Evolutionary conservation across 2,329 filamentous ascomycete genomes (phyloP), one percentile per base, ranked within the genome.

Genomic region (Hirsutella thompsonii): DNA sequence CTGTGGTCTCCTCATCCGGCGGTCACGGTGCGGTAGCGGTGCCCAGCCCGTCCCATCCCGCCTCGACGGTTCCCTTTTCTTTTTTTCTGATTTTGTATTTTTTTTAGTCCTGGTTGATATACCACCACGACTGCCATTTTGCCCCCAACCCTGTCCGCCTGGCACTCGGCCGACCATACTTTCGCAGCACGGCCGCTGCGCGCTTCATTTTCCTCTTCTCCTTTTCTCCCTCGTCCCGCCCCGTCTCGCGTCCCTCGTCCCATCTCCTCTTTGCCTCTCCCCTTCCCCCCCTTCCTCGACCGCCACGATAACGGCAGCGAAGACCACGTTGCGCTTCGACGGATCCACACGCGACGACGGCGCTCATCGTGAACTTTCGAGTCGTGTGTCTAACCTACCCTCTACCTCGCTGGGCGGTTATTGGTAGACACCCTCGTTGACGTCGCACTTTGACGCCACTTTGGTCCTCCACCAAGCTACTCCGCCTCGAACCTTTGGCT

Each of bases 381-480:
- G 23, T 18, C 32, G 33, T 38, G 36, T 40, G 41, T 42, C 37
- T 34, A 44, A 39, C 43, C 42, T 44, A 40, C 18, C 38, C 40
- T 26, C 29, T 36, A 23, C n/a, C 28, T 20, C 41, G 2, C 38
- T 42, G 33, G 28, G 39, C 40, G 33, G 18, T 37, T 43, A 42
- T 45, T 49, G 44, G 46, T 39, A 45, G 47, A 42, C 40, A 39
- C 46, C 38, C 37, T 21, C 39, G 37, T 38, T 34, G 38, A 42
- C 45, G 37, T 38, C 39, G 43, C 45, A 43, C 41, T 43, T 36
- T 37, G 41, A 44, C 45, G 44, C 47, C 43, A 46, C 46, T 29
- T 14, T 18, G 20, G 20, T 20, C 32, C 13, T 18, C 33, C 34
- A 42, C 42, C 35, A 40, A 39, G 39, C 37, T 29, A 36, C 39